Evolutionary conservation across 2,329 filamentous ascomycete genomes (phyloP), one percentile per base, ranked within the genome.

Genomic region (Venturia aucupariae): DNA sequence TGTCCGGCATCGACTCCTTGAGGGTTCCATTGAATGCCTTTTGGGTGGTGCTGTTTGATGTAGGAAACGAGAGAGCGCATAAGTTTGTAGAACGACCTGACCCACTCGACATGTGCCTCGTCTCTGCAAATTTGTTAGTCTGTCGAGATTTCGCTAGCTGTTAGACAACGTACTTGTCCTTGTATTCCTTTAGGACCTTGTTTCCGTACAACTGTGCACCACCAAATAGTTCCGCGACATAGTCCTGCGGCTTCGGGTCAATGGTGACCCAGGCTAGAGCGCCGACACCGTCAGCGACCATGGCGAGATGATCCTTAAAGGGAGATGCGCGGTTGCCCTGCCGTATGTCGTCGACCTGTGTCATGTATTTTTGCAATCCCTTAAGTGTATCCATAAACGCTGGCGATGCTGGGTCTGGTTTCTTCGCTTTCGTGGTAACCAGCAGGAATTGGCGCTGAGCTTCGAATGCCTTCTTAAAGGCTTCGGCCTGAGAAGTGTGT

Each of bases 191-290:
- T 69, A 97, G 79, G 44, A 99, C 90, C 70, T 92, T 86, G 79
- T 99, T 97, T 41, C 94, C 94, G 71, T 90, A 97, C 79, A 96
- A 96, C 74, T 97, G 89, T 48, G 92, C 90, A 61, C 91, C 88
- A 38, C 88, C 87, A 24, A 96, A 81, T 66, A 88, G 88, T 69
- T 96, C 92, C 59, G 87, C 87, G 59, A 97, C 89, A 71, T 92
- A 90, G 72, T 94, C 92, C 68, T 84, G 87, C 2, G 94, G 94
- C 73, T 91, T 92, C 68, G 60, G 67, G 39, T 95, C 90, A 60
- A 94, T 85, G 0, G 88, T 89, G 65, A 97, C 89, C 94, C 94
- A 99, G 41, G 90, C 90, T 65, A 99, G 80, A 46, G 92, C 87
- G 72, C 90, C 88, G 69, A 96, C 92, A 68, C 92, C 92, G 72